Conservation (phyloP, 2,329 filamentous ascomycete genomes). For the Exophiala sp. region DNA sequence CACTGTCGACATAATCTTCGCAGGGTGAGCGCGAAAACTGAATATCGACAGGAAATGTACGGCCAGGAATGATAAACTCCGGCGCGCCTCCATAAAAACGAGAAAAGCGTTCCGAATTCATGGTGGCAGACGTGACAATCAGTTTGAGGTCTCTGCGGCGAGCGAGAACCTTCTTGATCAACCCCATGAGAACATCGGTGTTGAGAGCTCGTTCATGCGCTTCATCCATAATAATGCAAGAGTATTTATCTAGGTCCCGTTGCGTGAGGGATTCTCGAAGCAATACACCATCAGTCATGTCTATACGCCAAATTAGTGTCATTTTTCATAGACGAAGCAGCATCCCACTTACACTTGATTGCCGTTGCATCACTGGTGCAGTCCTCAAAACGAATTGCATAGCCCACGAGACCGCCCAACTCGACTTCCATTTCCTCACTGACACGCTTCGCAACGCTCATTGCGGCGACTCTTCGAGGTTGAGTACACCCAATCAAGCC, state of each 20-base stretch:
- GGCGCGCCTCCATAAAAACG: slow-evolving; percentile 94
- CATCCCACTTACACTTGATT: slow-evolving; percentile 65
- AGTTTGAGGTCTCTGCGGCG: slow-evolving; percentile 85
- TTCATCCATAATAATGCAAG: slow-evolving; percentile 99
- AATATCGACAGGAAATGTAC: slow-evolving; percentile 94
- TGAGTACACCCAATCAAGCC: slow-evolving; percentile 96
- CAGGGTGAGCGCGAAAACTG: slow-evolving; percentile 92
- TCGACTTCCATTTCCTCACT: slow-evolving; percentile 97
- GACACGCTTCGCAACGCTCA: slow-evolving; percentile 96
- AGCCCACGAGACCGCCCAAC: slow-evolving; percentile 81
- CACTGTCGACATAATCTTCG: slow-evolving; percentile 95
- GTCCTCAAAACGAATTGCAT: slow-evolving; percentile 97
- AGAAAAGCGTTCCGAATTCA: slow-evolving; percentile 95
- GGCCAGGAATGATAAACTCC: slow-evolving; percentile 90
- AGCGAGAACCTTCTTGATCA: slow-evolving; percentile 95
- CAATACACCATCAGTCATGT: slow-evolving; percentile 97
- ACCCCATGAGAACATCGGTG: slow-evolving; percentile 92
- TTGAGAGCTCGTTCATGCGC: slow-evolving; percentile 95
- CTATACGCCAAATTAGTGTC: slow-evolving; percentile 30
- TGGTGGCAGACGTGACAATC: slow-evolving; percentile 95
- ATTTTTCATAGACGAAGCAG: slow-evolving; percentile 10
- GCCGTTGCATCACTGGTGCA: slow-evolving; percentile 91
- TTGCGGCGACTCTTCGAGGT: slow-evolving; percentile 90
- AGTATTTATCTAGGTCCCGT: slow-evolving; percentile 88
- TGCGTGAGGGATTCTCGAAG: slow-evolving; percentile 90